Conservation (phyloP, 768 basidiomycete species). For the Psilocybe cyanescens region DNA sequence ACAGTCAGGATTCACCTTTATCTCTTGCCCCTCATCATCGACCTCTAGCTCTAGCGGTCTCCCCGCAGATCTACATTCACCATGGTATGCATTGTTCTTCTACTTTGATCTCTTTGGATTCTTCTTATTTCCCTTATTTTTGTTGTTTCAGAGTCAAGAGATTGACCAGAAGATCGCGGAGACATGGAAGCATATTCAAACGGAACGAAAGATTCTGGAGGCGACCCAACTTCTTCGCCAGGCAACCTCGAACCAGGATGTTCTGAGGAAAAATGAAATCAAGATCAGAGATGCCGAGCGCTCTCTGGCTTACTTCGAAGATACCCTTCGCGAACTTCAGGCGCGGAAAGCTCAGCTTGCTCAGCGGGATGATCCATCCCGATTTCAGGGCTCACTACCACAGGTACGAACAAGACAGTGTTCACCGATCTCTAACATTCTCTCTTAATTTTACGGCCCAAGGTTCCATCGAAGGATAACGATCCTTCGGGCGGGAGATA, state of each 20-base stretch:
- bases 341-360: conserved; percentile 70
- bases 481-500: conserved; percentile 42
- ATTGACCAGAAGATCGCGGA: conserved; percentile 94
- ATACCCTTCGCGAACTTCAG: conserved; percentile 82
- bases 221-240: conserved; percentile 77
- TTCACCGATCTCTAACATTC: background rate
- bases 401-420: conserved; percentile 36
- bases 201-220: conserved; percentile 91
- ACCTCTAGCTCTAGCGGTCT: conserved; percentile 29
- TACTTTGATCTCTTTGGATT: conserved; percentile 25
- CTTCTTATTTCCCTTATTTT: conserved; percentile 12
- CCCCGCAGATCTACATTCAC: conserved; percentile 21
- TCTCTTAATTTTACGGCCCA: conserved; percentile 14
- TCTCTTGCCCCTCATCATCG: conserved; percentile 31
- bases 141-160: conserved; percentile 52
- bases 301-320: conserved; percentile 86
- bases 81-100: conserved; percentile 27
- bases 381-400: conserved; percentile 51
- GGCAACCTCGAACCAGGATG: conserved; percentile 88
- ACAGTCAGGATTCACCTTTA: conserved; percentile 31
- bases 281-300: conserved; percentile 88
- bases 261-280: conserved; percentile 77
- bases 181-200: conserved; percentile 87
- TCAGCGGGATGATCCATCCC: conserved; percentile 56
- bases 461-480: conserved; percentile 59